These are phyloP conservation scores for Collybia sordida DNA, from an alignment of 768 basidiomycete genomes.

Conservation along the genomic window DNA sequence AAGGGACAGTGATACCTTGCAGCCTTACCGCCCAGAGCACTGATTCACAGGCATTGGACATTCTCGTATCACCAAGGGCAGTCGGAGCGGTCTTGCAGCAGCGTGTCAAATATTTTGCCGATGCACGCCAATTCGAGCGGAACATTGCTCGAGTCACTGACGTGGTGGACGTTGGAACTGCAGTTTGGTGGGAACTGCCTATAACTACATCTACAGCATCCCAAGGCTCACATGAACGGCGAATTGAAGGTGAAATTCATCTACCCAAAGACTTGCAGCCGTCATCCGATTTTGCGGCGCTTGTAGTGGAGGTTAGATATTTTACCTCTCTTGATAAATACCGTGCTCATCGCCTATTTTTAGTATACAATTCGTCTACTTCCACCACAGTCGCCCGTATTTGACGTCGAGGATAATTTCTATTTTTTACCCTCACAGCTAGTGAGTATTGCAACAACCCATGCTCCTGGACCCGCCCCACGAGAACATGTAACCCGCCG, in stretches of 20 bases:
- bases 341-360: too few relatives aligned
- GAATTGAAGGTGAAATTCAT: slow-evolving; percentile 17
- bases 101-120: slow-evolving; percentile 19
- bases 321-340: too few relatives aligned
- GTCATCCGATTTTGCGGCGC: slow-evolving; percentile 12
- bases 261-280: slow-evolving; percentile 10
- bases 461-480: too few relatives aligned
- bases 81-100: slow-evolving; percentile 26
- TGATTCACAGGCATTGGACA: slow-evolving; percentile 28
- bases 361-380: too few relatives aligned
- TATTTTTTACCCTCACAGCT: too few relatives aligned
- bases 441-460: too few relatives aligned
- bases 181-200: slow-evolving; percentile 25
- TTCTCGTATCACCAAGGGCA: slow-evolving; percentile 22
- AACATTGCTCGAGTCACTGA: slow-evolving; percentile 9
- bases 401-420: too few relatives aligned
- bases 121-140: too few relatives aligned
- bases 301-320: slow-evolving; percentile 12
- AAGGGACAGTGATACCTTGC: slow-evolving; percentile 39
- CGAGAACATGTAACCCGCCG: too few relatives aligned
- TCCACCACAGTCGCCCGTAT: too few relatives aligned
- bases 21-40: slow-evolving; percentile 26
- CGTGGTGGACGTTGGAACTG: slow-evolving; percentile 13
- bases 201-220: neutral
- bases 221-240: neutral